phyloP scores from a whole-genome alignment of 2,329 filamentous ascomycete species.

The Botrytis aclada region DNA sequence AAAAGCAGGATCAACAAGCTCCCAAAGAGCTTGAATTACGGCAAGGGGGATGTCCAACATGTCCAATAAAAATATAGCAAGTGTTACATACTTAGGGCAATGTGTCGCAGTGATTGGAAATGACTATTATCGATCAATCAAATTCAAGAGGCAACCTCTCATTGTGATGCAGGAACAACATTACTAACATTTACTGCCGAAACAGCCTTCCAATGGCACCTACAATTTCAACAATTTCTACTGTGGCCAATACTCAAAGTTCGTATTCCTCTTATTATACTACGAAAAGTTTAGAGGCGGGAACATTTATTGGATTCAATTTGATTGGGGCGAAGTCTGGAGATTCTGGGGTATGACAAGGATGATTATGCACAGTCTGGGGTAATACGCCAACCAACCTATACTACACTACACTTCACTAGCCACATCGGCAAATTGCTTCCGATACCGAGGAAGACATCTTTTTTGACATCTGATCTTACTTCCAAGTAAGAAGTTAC shows the following conservation, averaged over 20 bases:
- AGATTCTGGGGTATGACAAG: slow-evolving; percentile 15
- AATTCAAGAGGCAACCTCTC: not conserved
- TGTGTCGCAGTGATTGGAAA: not conserved
- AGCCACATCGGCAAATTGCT: not conserved
- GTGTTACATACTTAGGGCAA: not conserved
- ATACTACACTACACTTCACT: not conserved
- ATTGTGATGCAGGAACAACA: slow-evolving; percentile 9
- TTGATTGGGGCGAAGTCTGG: slow-evolving; percentile 13
- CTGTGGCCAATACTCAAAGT: not conserved
- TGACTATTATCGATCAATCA: not conserved
- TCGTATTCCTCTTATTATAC: not conserved
- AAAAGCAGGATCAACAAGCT: not conserved
- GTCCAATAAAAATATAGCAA: not conserved
- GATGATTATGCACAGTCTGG: slow-evolving; percentile 3
- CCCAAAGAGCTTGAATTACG: not conserved
- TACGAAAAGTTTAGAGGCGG: not conserved
- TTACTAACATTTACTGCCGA: not conserved
- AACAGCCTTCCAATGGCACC: not conserved
- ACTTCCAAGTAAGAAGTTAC: not conserved
- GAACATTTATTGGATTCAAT: not conserved
- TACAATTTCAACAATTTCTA: not conserved
- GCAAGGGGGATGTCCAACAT: not conserved
- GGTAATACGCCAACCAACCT: slow-evolving; percentile 1
- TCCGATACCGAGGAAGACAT: slow-evolving; percentile 10
- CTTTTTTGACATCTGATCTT: slow-evolving; percentile 15